Base-by-base conservation (phyloP, 768 basidiomycete genomes). In the Clathrus columnatus region DNA sequence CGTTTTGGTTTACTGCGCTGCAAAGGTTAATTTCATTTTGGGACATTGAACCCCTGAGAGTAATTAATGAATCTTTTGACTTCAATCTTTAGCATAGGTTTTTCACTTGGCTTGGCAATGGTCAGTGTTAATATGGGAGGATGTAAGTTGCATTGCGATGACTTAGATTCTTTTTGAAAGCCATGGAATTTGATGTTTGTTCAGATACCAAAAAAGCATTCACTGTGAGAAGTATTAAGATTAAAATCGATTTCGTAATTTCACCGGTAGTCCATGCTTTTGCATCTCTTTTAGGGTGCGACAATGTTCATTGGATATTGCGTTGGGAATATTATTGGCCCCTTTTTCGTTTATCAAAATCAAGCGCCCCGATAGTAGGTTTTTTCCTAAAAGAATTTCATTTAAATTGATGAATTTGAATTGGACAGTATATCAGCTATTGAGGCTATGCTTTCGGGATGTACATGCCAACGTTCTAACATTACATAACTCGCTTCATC, bases 1-100 rank as follows among this genome's bases (percentile, higher is more conserved):
- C 67, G 21, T 66, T 65, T 48, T 69, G 68, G 68, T 67, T 68
- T 58, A 68, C 66, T 0, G 47, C 57, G 0, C 65, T 66, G 44
- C 54, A 48, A 46, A 55, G 54, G 54, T 57, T 62, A 63, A 58
- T 62, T 59, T 20, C 59, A 68, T 8, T 62, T 65, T 62, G 57
- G 59, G 64, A 52, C 61, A 60, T 4, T 66, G 48, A 48, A 64
- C 41, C n/a, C n/a, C n/a, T 14, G n/a, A 16, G 17, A 58, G 63
- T 32, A 57, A 60, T 42, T 60, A 56, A 27, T 59, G 53, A 10
- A 58, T 48, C 57, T 59, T 30, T 53, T 59, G 2, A 17, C 23
- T n/a, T 47, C n/a, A n/a, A 20, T 63, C 8, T 49, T 55, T 21
- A 61, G 61, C 29, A 62, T 64, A 18, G 52, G 54, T 10, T 62